These are phyloP conservation scores for Penicillium sp. DNA, from an alignment of 2,329 filamentous ascomycete species.

Conservation along the genomic window DNA sequence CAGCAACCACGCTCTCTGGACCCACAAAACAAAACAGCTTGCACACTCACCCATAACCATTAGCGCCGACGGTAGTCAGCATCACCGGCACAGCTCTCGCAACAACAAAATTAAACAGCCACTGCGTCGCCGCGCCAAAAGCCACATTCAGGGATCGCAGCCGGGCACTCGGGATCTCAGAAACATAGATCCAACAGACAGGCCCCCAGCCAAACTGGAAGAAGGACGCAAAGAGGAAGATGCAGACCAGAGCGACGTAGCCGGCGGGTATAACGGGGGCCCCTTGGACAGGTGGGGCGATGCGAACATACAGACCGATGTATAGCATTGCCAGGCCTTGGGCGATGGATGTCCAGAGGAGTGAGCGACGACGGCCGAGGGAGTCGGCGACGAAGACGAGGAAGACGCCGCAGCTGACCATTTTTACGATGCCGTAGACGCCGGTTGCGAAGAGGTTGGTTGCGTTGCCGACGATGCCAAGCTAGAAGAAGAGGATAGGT, in stretches of 20 bases:
- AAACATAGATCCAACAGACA: constrained; percentile 72
- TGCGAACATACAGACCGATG: constrained; percentile 67
- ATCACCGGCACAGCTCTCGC: constrained; percentile 69
- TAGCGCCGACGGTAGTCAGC: constrained; percentile 58
- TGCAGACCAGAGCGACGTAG: constrained; percentile 69
- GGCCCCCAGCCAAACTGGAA: constrained; percentile 74
- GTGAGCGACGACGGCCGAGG: constrained; percentile 63
- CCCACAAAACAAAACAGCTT: constrained; percentile 34
- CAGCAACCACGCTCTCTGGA: constrained; percentile 35
- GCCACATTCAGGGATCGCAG: constrained; percentile 69
- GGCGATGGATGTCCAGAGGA: constrained; percentile 66
- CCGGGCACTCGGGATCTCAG: constrained; percentile 69
- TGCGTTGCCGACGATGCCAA: constrained; percentile 61
- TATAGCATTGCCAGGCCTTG: constrained; percentile 68
- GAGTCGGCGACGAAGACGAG: constrained; percentile 69
- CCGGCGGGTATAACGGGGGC: constrained; percentile 63
- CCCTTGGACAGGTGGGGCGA: constrained; percentile 51
- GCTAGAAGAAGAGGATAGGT: constrained; percentile 36
- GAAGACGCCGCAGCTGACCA: constrained; percentile 64
- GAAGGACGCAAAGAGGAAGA: constrained; percentile 71
- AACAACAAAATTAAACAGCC: constrained; percentile 75
- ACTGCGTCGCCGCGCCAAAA: constrained; percentile 68
- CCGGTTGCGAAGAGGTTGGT: constrained; percentile 71
- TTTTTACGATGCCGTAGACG: constrained; percentile 73
- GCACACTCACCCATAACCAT: constrained; percentile 51